These are phyloP conservation scores for Phialophora tarda DNA, from an alignment of 2,329 filamentous ascomycete species.

Conservation along the genomic window DNA sequence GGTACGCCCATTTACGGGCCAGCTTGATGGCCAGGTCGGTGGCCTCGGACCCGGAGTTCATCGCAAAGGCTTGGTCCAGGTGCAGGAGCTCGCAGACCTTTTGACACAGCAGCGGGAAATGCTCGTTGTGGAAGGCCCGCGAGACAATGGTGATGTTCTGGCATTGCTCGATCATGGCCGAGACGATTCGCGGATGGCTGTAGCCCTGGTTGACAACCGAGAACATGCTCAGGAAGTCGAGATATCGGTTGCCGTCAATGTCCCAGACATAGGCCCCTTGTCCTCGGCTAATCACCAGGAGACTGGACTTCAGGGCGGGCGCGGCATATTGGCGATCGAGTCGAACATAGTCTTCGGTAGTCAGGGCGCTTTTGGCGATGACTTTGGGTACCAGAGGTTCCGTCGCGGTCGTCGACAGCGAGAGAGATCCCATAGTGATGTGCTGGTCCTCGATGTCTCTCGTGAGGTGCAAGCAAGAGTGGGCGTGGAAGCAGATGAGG, in stretches of 20 bases:
- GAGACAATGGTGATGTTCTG: conserved; percentile 17
- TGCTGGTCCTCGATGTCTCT: too few relatives aligned
- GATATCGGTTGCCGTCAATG: conserved; percentile 20
- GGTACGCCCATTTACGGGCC: conserved; percentile 29
- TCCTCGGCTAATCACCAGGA: conserved; percentile 2
- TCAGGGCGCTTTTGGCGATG: too few relatives aligned
- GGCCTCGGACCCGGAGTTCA: conserved; percentile 32
- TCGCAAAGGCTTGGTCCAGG: conserved; percentile 24
- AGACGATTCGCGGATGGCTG: conserved; percentile 28
- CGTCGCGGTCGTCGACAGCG: too few relatives aligned
- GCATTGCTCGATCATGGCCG: conserved; percentile 25
- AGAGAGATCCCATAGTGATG: too few relatives aligned
- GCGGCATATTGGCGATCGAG: too few relatives aligned
- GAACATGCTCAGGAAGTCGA: conserved; percentile 29
- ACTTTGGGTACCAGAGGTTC: too few relatives aligned
- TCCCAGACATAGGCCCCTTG: conserved; percentile 26
- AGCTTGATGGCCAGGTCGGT: conserved; percentile 30
- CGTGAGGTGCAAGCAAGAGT: too few relatives aligned
- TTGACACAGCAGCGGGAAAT: conserved; percentile 21
- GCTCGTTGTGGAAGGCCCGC: conserved; percentile 17
- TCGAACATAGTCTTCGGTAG: too few relatives aligned
- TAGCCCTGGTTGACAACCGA: conserved; percentile 32
- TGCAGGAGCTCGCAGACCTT: conserved; percentile 16
- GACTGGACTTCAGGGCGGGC: too few relatives aligned
- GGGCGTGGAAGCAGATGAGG: too few relatives aligned